A percentile compares a stretch with the other conserved stretches of the same genome.
Evolutionary conservation across 163 green algal species (phyloP).

Genomic region (Chloromonas sp.): DNA sequence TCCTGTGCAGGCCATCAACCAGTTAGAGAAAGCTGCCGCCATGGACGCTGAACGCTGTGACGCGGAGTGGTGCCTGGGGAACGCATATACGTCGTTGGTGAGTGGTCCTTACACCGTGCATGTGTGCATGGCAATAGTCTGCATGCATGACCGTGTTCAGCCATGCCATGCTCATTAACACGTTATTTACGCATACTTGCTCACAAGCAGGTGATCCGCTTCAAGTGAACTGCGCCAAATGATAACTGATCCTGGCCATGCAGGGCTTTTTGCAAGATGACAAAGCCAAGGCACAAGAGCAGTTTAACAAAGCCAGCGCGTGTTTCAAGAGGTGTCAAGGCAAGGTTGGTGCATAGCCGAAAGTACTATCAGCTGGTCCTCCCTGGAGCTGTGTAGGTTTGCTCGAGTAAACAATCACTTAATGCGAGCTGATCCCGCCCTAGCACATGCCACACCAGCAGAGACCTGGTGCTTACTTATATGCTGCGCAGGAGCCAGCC

Average conservation of each 20-base stretch:
- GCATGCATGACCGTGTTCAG: no score
- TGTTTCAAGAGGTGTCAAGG: conserved; percentile 72
- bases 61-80: conserved; percentile 93
- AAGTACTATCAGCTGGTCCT: no score
- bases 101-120: background rate
- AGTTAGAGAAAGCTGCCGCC: conserved; percentile 74
- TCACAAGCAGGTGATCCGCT: no score
- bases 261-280: conserved; percentile 79
- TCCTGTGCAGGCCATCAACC: conserved; percentile 60
- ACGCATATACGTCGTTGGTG: conserved; percentile 86
- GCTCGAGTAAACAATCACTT: no score
- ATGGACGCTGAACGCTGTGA: conserved; percentile 76
- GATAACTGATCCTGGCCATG: background rate
- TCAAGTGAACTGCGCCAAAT: no score
- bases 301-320: conserved; percentile 75
- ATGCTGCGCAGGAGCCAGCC: conserved; percentile 54
- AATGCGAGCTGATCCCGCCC: no score
- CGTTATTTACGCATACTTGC: no score
- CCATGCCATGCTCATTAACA: no score
- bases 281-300: conserved; percentile 53
- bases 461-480: no score
- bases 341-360: background rate
- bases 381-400: no score
- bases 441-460: no score
- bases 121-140: no score